Conservation (phyloP, 2,329 filamentous ascomycete species). For the Arachnomyces sp. region DNA sequence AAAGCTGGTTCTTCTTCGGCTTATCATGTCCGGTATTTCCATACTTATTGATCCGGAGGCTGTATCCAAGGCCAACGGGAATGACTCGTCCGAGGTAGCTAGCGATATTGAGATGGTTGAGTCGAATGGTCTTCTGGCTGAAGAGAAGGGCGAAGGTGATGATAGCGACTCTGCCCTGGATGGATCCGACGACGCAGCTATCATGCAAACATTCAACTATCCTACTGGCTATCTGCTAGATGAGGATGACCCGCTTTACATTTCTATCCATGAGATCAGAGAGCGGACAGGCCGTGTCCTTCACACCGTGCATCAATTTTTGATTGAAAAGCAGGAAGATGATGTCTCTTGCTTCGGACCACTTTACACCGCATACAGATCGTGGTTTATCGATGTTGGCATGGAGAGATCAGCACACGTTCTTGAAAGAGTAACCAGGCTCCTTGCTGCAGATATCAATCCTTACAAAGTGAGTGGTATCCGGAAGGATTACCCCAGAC, state of each 20-base stretch:
- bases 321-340: slow-evolving; percentile 79
- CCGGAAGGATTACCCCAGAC: slow-evolving; percentile 84
- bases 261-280: slow-evolving; percentile 70
- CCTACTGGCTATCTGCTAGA: slow-evolving; percentile 77
- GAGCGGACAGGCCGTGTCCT: slow-evolving; percentile 72
- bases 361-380: slow-evolving; percentile 83
- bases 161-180: slow-evolving; percentile 48
- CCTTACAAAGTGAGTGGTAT: slow-evolving; percentile 93
- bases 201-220: slow-evolving; percentile 81
- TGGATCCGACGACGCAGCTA: slow-evolving; percentile 50
- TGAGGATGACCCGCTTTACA: slow-evolving; percentile 57
- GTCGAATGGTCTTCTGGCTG: slow-evolving; percentile 24
- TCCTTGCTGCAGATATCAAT: slow-evolving; percentile 78
- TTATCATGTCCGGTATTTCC: slow-evolving; percentile 86
- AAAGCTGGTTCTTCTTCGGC: slow-evolving; percentile 75
- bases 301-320: slow-evolving; percentile 75
- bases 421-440: slow-evolving; percentile 73
- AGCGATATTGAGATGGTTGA: slow-evolving; percentile 42
- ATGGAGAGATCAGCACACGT: slow-evolving; percentile 93
- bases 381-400: slow-evolving; percentile 96
- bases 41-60: slow-evolving; percentile 77
- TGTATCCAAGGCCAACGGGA: slow-evolving; percentile 49
- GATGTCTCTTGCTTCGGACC: slow-evolving; percentile 94
- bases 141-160: slow-evolving; percentile 19
- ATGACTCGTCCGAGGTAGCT: slow-evolving; percentile 29